These are phyloP conservation scores for Pachyrhizus erosus DNA, from an alignment of 306 rosid species.

Conservation along the genomic window DNA sequence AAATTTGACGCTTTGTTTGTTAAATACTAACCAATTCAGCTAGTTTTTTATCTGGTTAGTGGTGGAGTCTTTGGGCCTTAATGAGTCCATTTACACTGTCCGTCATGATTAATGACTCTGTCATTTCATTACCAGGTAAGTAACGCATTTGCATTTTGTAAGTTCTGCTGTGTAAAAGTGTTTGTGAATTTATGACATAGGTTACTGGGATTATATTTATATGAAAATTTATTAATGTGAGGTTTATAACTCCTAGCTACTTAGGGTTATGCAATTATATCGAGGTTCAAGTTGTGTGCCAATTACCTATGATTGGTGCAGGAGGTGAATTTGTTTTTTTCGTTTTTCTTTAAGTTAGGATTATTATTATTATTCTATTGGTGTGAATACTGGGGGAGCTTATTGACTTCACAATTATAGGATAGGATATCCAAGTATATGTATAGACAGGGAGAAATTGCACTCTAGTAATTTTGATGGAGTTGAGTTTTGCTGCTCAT, in stretches of 20 bases:
- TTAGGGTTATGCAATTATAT: background rate
- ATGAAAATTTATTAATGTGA: background rate
- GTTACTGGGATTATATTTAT: background rate
- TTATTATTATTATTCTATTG: background rate
- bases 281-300: slow-evolving; percentile 9
- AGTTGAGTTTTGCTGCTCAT: background rate
- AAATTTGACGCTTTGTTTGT: slow-evolving; percentile 6
- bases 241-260: background rate
- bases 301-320: background rate
- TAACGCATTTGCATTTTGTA: slow-evolving; percentile 9
- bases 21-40: slow-evolving; percentile 19
- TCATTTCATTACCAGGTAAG: slow-evolving; percentile 62
- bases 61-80: slow-evolving; percentile 27
- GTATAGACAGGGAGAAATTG: background rate
- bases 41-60: slow-evolving; percentile 33
- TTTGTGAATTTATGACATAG: background rate
- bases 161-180: background rate
- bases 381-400: background rate
- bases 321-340: background rate
- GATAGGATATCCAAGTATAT: background rate
- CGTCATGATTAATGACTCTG: slow-evolving; percentile 51
- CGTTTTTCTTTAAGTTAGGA: background rate
- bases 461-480: background rate
- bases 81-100: slow-evolving; percentile 68
- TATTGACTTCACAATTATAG: background rate